Conservation (phyloP, 148 eudicot genomes). For the Rhododendron williamsianum region DNA sequence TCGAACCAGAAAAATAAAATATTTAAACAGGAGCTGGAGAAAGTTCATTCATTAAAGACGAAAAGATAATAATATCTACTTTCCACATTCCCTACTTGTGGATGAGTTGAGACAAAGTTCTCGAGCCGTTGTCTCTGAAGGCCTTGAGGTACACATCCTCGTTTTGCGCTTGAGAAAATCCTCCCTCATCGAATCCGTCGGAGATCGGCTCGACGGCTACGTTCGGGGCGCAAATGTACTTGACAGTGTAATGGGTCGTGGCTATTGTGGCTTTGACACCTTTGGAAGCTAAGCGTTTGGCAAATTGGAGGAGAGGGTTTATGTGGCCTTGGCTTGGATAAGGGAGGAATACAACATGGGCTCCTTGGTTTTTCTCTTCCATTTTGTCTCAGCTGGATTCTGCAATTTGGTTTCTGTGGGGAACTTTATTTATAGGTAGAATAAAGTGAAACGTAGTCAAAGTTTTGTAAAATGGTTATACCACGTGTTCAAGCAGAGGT, state of each 20-base stretch:
- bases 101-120: slow-evolving; percentile 27
- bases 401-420: background rate
- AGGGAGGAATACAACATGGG: slow-evolving; percentile 51
- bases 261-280: slow-evolving; percentile 54
- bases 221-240: slow-evolving; percentile 21
- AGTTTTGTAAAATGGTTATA: background rate
- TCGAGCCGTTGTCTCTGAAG: slow-evolving; percentile 23
- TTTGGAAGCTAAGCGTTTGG: slow-evolving; percentile 53
- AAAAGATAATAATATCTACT: background rate
- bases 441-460: background rate
- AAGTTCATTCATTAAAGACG: background rate
- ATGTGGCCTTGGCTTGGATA: slow-evolving; percentile 79
- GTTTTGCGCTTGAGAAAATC: slow-evolving; percentile 16
- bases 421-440: background rate
- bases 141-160: slow-evolving; percentile 32
- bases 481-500: too few species aligned
- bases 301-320: slow-evolving; percentile 25
- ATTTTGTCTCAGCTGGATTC: background rate
- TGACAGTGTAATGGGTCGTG: slow-evolving; percentile 34
- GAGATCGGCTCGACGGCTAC: slow-evolving; percentile 51
- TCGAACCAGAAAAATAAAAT: too few species aligned
- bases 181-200: slow-evolving; percentile 41
- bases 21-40: background rate
- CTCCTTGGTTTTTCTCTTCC: background rate
- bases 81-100: background rate